A percentile compares a stretch with the other conserved stretches of the same genome.
These are phyloP conservation scores for Penicillium janthinellum DNA, from an alignment of 2,329 filamentous ascomycete species.

Conservation along the genomic window DNA sequence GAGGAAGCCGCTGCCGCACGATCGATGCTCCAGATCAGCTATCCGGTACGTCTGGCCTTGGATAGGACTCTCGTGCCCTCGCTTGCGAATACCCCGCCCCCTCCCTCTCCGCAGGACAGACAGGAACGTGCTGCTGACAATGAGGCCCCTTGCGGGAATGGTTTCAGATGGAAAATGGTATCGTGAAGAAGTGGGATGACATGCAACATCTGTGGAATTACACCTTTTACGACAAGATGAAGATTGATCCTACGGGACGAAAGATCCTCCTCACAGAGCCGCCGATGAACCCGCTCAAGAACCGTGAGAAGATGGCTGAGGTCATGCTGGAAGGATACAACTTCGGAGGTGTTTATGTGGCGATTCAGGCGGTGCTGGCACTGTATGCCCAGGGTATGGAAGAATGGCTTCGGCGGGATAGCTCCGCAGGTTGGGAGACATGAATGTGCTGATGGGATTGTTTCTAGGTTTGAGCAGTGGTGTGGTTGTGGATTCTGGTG, in stretches of 20 bases:
- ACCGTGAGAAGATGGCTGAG: slow-evolving; percentile 96
- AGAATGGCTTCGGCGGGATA: background rate
- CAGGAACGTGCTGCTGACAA: slow-evolving; percentile 28
- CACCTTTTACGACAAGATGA: slow-evolving; percentile 96
- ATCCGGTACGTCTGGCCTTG: slow-evolving; percentile 64
- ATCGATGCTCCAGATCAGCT: slow-evolving; percentile 97
- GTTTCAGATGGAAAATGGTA: slow-evolving; percentile 92
- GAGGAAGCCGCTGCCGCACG: slow-evolving; percentile 95
- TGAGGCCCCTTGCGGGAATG: slow-evolving; percentile 8
- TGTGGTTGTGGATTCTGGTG: slow-evolving; percentile 97
- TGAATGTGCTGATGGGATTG: slow-evolving; percentile 9
- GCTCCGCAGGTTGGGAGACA: background rate
- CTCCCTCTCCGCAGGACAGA: slow-evolving; percentile 10
- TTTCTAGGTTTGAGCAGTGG: slow-evolving; percentile 75
- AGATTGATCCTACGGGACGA: slow-evolving; percentile 83
- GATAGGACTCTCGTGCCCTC: slow-evolving; percentile 16
- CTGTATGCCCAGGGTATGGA: slow-evolving; percentile 87
- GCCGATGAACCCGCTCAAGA: slow-evolving; percentile 95
- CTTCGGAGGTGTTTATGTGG: slow-evolving; percentile 96
- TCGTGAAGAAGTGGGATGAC: slow-evolving; percentile 99
- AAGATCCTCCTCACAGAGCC: slow-evolving; percentile 98
- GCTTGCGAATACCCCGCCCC: slow-evolving; percentile 19
- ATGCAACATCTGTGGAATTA: slow-evolving; percentile 99
- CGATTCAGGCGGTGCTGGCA: slow-evolving; percentile 94
- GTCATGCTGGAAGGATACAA: slow-evolving; percentile 98